These are phyloP conservation scores for Nicotiana tomentosiformis DNA, from an alignment of 257 asterid genomes.

Conservation along the genomic window DNA sequence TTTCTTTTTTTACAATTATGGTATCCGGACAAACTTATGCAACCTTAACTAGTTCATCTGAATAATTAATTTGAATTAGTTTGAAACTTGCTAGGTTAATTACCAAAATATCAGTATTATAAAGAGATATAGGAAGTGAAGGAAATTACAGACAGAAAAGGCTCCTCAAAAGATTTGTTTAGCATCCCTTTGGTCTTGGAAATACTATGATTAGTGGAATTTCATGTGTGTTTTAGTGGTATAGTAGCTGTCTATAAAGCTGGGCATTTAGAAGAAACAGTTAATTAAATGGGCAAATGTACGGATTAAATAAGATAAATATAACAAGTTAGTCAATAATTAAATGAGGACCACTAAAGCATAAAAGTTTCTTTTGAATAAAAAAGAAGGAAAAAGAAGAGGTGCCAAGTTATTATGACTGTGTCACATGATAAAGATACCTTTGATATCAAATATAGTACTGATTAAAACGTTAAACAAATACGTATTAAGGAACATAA, in stretches of 20 bases:
- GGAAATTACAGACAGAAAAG: no score
- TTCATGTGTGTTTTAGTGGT: background rate
- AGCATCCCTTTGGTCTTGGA: conserved; percentile 2
- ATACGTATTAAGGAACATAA: background rate
- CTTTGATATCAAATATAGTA: background rate
- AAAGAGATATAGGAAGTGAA: no score
- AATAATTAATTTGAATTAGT: no score
- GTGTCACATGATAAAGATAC: conserved; percentile 1
- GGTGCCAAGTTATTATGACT: background rate
- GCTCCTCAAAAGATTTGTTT: background rate
- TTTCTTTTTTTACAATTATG: no score
- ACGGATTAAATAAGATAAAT: background rate
- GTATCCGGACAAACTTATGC: no score
- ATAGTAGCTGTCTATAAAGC: background rate
- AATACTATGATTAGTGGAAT: conserved; percentile 3
- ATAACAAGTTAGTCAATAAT: background rate
- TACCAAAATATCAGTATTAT: no score
- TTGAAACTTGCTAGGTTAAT: no score
- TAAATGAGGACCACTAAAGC: background rate
- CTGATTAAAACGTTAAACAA: background rate
- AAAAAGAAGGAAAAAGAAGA: background rate
- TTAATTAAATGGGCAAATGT: background rate
- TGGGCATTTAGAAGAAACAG: background rate
- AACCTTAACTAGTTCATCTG: no score
- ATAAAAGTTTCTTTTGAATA: background rate